Conservation (phyloP, 202 grass and related monocot species). For the Sporobolus alterniflorus region DNA sequence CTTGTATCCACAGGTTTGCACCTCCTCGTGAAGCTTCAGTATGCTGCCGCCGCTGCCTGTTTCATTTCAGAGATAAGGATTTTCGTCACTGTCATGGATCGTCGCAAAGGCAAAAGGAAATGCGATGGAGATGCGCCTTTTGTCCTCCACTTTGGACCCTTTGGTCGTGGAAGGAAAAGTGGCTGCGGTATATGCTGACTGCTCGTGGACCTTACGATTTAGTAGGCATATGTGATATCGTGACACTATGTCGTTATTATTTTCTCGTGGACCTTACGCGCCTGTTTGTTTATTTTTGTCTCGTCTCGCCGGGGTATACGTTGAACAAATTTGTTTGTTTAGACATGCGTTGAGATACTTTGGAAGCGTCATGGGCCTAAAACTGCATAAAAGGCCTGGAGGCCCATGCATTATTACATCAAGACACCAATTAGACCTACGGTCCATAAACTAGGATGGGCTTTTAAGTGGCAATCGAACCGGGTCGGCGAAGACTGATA, state of each 20-base stretch:
- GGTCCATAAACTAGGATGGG: background rate
- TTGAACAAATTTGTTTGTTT: background rate
- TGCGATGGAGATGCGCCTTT: background rate
- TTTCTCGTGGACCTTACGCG: background rate
- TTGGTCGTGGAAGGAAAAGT: constrained; percentile 29
- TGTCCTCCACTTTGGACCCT: background rate
- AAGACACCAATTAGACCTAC: no score
- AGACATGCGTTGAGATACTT: background rate
- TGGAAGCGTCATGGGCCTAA: constrained; percentile 4
- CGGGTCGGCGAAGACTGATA: background rate
- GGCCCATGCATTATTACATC: background rate
- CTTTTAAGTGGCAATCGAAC: background rate
- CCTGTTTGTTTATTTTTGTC: background rate
- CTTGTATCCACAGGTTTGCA: constrained; percentile 87
- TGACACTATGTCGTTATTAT: background rate
- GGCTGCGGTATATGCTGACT: constrained; percentile 8
- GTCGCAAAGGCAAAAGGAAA: background rate
- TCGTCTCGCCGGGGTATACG: background rate
- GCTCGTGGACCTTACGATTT: constrained; percentile 19
- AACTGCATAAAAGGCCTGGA: background rate
- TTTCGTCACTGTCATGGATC: constrained; percentile 40
- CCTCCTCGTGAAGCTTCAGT: constrained; percentile 85
- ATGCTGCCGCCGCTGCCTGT: constrained; percentile 77
- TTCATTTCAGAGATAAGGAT: constrained; percentile 46
- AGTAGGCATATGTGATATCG: background rate